Evolutionary conservation across 2,329 filamentous ascomycete species (phyloP), one percentile per base, ranked within the genome.

Genomic region (Hypoxylon sp.): DNA sequence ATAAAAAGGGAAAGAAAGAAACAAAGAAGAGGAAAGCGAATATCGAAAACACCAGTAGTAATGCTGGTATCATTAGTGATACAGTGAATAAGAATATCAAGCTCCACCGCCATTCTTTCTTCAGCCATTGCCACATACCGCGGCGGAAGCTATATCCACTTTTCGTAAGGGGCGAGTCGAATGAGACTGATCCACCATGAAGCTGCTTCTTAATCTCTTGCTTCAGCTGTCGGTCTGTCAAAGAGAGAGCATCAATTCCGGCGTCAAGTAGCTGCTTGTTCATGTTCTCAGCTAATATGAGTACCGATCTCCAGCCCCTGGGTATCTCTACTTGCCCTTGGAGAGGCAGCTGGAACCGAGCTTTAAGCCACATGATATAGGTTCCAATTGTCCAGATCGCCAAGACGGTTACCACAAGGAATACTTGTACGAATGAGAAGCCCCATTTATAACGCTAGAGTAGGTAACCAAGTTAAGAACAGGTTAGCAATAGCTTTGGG

Each of bases 381-480:
- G 67, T 65, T 5, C 73, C 71, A 27, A 69, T 32, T 0, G 67
- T 71, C 71, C 72, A 75, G 6, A 71, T 41, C 9, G 48, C 16
- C 1, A 74, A 48, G 4, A 64, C 21, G 1, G 63, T 9, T 0
- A 71, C 3, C 3, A 63, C 37, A 8, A 71, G 47, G 29, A 71
- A 70, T 1, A 70, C 43, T 46, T 75, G 74, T 39, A 75, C 48
- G 19, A 65, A 74, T 1, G 74, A 74, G 51, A 75, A 74, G 1
- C 73, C 74, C 73, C 73, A 76, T 45, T 71, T 67, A 29, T 72
- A 74, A 5, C n/a, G 30, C 61, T 61, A 19, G 5, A 16, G 41
- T 16, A 45, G 2, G 11, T 48, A 1, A 21, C 1, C 34, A 30
- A 29, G 8, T 23, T 41, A 23, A 19, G n/a, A 55, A 6, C 41